A percentile compares a stretch with the other conserved stretches of the same genome.
These are phyloP conservation scores for Phallus indusiatus DNA, from an alignment of 768 basidiomycete genomes.

Conservation along the genomic window DNA sequence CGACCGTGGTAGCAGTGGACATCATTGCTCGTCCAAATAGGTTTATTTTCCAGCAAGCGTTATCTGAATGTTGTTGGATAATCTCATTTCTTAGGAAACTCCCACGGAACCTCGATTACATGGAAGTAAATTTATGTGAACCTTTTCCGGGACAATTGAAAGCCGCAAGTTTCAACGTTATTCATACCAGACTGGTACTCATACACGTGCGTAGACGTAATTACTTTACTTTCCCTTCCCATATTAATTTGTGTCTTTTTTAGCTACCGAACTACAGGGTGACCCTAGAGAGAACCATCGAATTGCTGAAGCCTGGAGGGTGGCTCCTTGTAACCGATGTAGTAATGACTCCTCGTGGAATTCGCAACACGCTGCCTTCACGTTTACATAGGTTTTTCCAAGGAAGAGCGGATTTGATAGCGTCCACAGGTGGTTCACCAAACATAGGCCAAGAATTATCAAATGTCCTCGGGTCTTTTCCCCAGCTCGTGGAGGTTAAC, in stretches of 20 bases:
- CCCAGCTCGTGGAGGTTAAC: not conserved
- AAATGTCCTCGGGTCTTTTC: not conserved
- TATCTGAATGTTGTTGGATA: not conserved
- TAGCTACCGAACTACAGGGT: conserved; percentile 16
- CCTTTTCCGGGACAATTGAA: conserved; percentile 13
- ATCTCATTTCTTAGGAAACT: conserved; percentile 7
- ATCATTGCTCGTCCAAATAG: conserved; percentile 13
- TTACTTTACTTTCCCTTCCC: not conserved
- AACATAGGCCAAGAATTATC: not conserved
- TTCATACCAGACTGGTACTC: conserved; percentile 18
- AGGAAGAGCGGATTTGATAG: not conserved
- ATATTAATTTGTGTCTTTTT: not conserved
- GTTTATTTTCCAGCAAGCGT: conserved; percentile 1
- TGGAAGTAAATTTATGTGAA: conserved; percentile 14
- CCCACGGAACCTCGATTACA: conserved; percentile 17
- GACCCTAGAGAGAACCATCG: conserved; percentile 12
- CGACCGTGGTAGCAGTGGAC: conserved; percentile 15
- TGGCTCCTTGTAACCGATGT: conserved; percentile 20
- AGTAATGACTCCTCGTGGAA: not conserved
- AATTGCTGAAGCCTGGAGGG: conserved; percentile 18
- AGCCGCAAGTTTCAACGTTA: conserved; percentile 15
- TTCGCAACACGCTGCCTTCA: not conserved
- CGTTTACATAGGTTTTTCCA: not conserved
- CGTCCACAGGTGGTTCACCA: not conserved
- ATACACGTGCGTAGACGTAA: conserved; percentile 13